Evolutionary conservation across 202 grass and related monocot species (phyloP), one percentile per base, ranked within the genome.

Genomic region (Sporobolus alterniflorus): DNA sequence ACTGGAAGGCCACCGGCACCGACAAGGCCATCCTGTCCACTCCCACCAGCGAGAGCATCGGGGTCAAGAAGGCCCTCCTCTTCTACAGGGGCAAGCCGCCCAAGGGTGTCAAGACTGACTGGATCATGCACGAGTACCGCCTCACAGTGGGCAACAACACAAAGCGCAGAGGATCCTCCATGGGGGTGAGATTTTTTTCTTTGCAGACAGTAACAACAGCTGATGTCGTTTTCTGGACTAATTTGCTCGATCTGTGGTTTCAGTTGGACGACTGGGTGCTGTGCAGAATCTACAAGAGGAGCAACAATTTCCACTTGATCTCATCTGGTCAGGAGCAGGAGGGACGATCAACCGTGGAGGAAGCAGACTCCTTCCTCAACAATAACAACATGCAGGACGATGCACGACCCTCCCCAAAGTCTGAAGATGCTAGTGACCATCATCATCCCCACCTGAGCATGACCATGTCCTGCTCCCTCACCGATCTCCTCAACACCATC

Each of bases 181-280:
- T 91, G 89, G 85, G 85, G 82, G 93, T 95, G 46, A 77, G 85
- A 22, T 24, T 44, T 22, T 18, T 1, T 60, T 4, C n/a, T n/a
- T n/a, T n/a, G n/a, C n/a, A 65, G 3, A 16, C 3, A 13, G 12
- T 30, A 29, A 12, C 57, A 30, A 11, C 17, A 49, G 42, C 43
- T 71, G 24, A 20, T 20, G n/a, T 25, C 44, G 36, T 68, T 68
- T 31, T 9, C 16, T 34, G 29, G 21, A 7, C 28, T 31, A 55
- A 22, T 24, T 5, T 62, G 69, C 1, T 2, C 6, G 0, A 0
- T 30, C 12, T 29, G 13, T 51, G 16, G 2, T 6, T 73, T 48
- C 92, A 94, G 93, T 4, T 95, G 84, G 92, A 95, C 16, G 92
- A 95, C 77, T 95, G 89, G 92, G 92, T 95, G 32, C 92, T 95